A percentile compares a stretch with the other conserved stretches of the same genome.
Conservation (phyloP, 2,329 filamentous ascomycete genomes). For the Zymoseptoria brevis region DNA sequence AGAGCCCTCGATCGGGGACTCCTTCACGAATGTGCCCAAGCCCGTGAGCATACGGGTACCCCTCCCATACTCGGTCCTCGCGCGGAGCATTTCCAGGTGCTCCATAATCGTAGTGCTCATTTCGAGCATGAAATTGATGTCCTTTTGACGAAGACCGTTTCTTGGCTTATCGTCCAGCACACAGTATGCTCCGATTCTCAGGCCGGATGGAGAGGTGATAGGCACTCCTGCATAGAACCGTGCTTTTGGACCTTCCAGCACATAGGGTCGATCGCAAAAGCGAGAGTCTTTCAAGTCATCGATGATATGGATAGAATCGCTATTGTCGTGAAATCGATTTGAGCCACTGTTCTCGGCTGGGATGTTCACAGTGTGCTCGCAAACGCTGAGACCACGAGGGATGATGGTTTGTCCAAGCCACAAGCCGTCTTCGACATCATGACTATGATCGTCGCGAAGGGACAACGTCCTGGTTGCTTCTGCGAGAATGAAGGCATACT, state of each 20-base stretch:
- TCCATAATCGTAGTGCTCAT: constrained; percentile 51
- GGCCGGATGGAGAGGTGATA: constrained; percentile 49
- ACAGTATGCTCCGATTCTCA: constrained; percentile 52
- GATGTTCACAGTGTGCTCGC: constrained; percentile 24
- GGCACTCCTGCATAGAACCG: constrained; percentile 53
- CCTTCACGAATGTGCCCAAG: constrained; percentile 39
- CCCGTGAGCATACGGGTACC: constrained; percentile 48
- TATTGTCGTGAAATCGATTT: constrained; percentile 7
- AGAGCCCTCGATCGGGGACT: not conserved
- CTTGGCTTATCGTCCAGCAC: constrained; percentile 51
- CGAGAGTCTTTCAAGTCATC: constrained; percentile 17
- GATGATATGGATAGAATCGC: constrained; percentile 13
- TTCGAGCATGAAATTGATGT: constrained; percentile 49
- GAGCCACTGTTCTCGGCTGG: constrained; percentile 15
- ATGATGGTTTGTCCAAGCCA: constrained; percentile 26
- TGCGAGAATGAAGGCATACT: constrained; percentile 46
- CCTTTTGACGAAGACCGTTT: constrained; percentile 40
- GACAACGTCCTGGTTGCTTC: constrained; percentile 45
- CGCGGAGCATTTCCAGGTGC: constrained; percentile 50
- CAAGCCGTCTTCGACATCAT: constrained; percentile 20
- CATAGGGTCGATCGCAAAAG: constrained; percentile 21
- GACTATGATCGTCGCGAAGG: constrained; percentile 23
- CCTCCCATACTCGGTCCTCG: constrained; percentile 44
- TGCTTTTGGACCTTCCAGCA: constrained; percentile 16
- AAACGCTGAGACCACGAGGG: constrained; percentile 25